Percentiles rank a stretch among this genome's conserved stretches.
These are phyloP conservation scores for Prunus yedoensis DNA, from an alignment of 331 rosid genomes.

Conservation along the genomic window DNA sequence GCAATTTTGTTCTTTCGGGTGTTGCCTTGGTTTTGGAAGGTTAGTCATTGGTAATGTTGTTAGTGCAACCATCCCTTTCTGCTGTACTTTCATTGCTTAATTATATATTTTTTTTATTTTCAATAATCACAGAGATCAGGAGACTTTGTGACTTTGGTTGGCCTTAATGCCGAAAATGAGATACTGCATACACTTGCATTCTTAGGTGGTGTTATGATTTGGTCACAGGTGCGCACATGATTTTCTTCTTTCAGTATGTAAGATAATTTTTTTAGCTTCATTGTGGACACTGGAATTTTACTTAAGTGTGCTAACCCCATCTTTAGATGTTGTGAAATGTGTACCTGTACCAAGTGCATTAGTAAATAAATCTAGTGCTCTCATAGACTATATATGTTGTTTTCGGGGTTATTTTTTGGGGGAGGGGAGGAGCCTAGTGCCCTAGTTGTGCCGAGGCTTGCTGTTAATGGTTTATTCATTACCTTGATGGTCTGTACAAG, in stretches of 20 bases:
- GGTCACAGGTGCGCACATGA: slow-evolving; percentile 79
- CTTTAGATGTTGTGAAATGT: no score
- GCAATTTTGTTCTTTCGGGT: slow-evolving; percentile 71
- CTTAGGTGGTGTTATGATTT: slow-evolving; percentile 73
- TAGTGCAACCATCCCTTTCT: slow-evolving; percentile 12
- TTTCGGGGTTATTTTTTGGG: not conserved
- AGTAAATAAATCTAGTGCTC: not conserved
- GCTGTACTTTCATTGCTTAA: slow-evolving; percentile 15
- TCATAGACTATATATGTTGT: not conserved
- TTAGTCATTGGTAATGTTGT: slow-evolving; percentile 33
- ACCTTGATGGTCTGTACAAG: not conserved
- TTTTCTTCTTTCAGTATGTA: slow-evolving; percentile 13
- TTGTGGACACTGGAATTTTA: not conserved
- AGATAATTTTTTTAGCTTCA: slow-evolving; percentile 15
- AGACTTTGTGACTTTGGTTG: slow-evolving; percentile 51
- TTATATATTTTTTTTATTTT: not conserved
- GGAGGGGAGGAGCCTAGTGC: not conserved
- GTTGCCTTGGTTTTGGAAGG: slow-evolving; percentile 99
- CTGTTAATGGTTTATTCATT: not conserved
- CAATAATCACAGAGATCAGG: slow-evolving; percentile 74
- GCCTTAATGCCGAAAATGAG: slow-evolving; percentile 86
- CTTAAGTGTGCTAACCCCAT: not conserved
- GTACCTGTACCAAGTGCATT: not conserved
- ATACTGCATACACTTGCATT: slow-evolving; percentile 85
- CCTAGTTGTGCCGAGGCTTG: not conserved